A percentile compares a stretch with the other conserved stretches of the same genome.
phyloP scores from a whole-genome alignment of 192 early-diverging fungal genomes.

The Chytriomyces confervae region DNA sequence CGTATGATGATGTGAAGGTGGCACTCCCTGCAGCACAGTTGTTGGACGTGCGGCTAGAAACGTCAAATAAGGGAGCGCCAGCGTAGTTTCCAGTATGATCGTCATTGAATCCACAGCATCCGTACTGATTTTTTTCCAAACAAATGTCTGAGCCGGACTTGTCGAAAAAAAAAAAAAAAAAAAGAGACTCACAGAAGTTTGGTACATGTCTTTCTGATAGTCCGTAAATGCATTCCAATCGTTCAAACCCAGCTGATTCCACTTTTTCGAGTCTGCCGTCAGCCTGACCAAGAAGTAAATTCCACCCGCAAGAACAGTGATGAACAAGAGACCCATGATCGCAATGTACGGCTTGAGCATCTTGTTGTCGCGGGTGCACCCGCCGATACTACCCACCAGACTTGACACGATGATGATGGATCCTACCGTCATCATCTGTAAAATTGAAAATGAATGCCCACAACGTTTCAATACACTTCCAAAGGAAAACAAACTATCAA shows the following conservation, averaged over 20 bases:
- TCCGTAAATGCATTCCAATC: constrained; percentile 7
- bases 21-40: neutral
- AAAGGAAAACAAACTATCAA: neutral
- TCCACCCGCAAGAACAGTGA: constrained; percentile 2
- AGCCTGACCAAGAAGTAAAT: constrained; percentile 21
- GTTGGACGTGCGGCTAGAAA: neutral
- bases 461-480: neutral
- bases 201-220: constrained; percentile 22
- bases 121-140: neutral
- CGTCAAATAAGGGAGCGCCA: constrained; percentile 8
- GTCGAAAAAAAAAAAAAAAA: too few species aligned
- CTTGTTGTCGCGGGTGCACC: constrained; percentile 9
- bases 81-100: neutral
- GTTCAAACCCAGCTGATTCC: neutral
- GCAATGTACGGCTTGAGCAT: constrained; percentile 24
- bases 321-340: neutral
- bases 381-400: constrained; percentile 10
- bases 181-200: constrained; percentile 5
- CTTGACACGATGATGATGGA: constrained; percentile 4
- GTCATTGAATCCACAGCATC: constrained; percentile 18
- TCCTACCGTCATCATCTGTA: neutral
- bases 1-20: neutral
- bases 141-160: neutral
- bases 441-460: neutral
- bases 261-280: neutral